phyloP scores from a whole-genome alignment of 495 filamentous ascomycete genomes.

The Tetracladium setigerum region DNA sequence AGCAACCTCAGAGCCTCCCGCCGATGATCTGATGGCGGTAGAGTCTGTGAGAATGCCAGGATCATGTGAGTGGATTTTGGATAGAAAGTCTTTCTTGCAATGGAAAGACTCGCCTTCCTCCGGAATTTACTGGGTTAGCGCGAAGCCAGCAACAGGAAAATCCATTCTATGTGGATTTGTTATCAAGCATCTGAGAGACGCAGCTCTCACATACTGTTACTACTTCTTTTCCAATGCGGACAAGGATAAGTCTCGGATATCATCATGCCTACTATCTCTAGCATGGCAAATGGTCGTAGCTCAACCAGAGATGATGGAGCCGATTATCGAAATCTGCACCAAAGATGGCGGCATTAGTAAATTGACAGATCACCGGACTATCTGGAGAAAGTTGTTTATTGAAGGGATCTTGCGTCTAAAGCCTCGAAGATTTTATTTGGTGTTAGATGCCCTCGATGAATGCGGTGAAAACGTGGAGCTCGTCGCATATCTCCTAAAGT shows the following conservation, averaged over 20 bases:
- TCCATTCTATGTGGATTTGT: constrained; percentile 29
- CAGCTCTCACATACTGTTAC: constrained; percentile 24
- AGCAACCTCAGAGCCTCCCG: constrained; percentile 2
- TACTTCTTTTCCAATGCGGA: constrained; percentile 27
- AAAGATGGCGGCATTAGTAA: neutral
- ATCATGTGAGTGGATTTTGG: constrained; percentile 27
- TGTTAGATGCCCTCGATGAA: constrained; percentile 21
- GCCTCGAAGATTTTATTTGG: constrained; percentile 8
- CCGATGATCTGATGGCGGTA: constrained; percentile 12
- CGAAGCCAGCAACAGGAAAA: constrained; percentile 27
- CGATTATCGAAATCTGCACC: neutral
- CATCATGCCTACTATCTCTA: constrained; percentile 21
- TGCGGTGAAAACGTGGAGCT: neutral
- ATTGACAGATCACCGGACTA: constrained; percentile 5
- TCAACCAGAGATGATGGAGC: neutral
- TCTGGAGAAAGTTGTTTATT: constrained; percentile 16
- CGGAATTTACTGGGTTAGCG: constrained; percentile 26
- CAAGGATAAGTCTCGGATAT: constrained; percentile 15
- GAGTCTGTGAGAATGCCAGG: constrained; percentile 22
- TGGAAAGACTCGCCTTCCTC: constrained; percentile 19
- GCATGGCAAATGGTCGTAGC: constrained; percentile 24
- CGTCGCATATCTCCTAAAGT: no score
- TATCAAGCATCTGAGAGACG: constrained; percentile 21
- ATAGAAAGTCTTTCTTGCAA: constrained; percentile 8
- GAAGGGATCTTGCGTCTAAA: constrained; percentile 9